Percentiles rank a stretch among this genome's conserved stretches.
Conservation (phyloP, 1,284 basidiomycete species). For the Rhodotorula sp. region DNA sequence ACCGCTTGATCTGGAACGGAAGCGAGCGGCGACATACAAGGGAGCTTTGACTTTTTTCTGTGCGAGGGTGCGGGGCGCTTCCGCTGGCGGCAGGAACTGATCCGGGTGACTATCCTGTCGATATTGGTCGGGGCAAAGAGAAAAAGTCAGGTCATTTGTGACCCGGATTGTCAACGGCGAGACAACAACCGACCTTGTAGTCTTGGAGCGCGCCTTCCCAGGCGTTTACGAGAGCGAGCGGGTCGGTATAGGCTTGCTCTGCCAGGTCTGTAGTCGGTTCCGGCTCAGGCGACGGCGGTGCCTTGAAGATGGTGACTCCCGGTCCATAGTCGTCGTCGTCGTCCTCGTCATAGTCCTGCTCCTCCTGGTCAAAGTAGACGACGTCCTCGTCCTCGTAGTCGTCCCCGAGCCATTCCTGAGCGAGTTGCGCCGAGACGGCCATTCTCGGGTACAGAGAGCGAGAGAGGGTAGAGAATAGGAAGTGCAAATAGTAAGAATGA, state of each 20-base stretch:
- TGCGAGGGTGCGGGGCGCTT: constrained; percentile 17
- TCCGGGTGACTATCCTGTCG: constrained; percentile 21
- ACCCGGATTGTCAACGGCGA: too few species aligned
- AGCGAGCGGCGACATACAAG: constrained; percentile 16
- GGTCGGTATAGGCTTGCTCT: constrained; percentile 24
- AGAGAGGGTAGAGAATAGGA: neutral
- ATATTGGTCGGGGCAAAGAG: neutral
- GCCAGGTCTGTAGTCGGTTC: constrained; percentile 13
- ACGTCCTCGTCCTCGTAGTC: neutral
- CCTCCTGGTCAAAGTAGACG: neutral
- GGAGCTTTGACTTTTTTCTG: constrained; percentile 26
- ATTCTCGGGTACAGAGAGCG: neutral
- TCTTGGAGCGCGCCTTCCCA: constrained; percentile 35
- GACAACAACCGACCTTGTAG: constrained; percentile 28
- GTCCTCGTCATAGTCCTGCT: neutral
- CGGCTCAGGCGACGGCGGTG: neutral
- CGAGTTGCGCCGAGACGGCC: neutral
- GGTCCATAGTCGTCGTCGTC: constrained; percentile 8
- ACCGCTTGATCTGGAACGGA: too few species aligned
- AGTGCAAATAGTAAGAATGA: too few species aligned
- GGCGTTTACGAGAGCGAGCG: constrained; percentile 31
- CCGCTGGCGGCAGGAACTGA: constrained; percentile 20
- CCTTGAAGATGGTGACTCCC: constrained; percentile 1
- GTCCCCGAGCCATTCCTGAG: neutral
- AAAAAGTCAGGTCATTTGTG: accelerated